Conservation (phyloP, 805 yeast species). For the Starmerella tilneyi region DNA sequence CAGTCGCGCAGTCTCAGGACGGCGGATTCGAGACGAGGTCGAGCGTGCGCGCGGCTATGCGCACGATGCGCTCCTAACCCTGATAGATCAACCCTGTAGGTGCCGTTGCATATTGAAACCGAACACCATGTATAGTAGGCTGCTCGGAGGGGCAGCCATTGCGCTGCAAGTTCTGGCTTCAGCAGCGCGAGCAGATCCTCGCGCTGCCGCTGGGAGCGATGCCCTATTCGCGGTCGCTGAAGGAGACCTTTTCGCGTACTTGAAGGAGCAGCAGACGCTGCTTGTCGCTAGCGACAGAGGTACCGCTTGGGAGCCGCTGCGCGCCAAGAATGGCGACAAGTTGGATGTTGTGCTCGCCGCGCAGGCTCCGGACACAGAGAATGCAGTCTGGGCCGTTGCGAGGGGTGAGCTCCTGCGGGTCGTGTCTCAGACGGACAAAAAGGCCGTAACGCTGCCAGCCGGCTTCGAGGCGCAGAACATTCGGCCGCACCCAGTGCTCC, state of each 20-base stretch:
- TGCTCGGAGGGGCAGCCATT: constrained; percentile 6
- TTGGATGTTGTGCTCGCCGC: background rate
- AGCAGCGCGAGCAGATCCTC: background rate
- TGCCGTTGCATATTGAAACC: too few relatives aligned
- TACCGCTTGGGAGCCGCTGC: background rate
- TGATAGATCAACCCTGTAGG: too few relatives aligned
- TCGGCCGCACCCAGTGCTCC: background rate
- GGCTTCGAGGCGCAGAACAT: background rate
- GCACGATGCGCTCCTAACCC: too few relatives aligned
- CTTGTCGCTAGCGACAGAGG: background rate
- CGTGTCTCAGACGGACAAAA: background rate
- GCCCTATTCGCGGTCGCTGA: background rate
- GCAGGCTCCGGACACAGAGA: background rate
- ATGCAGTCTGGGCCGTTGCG: background rate
- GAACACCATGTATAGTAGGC: background rate
- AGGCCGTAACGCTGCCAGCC: constrained; percentile 1
- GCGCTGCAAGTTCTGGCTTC: background rate
- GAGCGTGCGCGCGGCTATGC: too few relatives aligned
- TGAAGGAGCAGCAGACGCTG: background rate
- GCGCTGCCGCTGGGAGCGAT: background rate
- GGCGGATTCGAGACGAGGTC: too few relatives aligned
- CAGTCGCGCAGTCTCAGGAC: too few relatives aligned
- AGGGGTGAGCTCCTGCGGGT: background rate
- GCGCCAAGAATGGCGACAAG: background rate
- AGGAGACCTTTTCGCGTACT: background rate